Conservation (phyloP, 2,329 filamentous ascomycete species). For the Sporothrix pallida region DNA sequence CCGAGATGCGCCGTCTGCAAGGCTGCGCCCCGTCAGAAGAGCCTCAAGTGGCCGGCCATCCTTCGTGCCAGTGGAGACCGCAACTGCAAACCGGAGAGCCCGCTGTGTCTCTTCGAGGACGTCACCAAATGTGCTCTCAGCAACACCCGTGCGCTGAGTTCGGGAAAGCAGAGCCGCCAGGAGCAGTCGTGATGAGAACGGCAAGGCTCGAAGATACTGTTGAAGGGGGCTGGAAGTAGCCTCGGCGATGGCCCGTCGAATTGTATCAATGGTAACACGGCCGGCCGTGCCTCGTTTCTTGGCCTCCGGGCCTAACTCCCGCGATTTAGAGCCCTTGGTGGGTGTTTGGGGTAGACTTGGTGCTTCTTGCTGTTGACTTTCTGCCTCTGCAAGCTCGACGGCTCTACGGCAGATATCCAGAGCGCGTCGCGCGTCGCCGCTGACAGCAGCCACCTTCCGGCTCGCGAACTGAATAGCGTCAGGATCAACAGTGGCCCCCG, state of each 20-base stretch:
- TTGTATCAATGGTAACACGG: conserved; percentile 87
- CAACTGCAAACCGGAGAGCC: conserved; percentile 66
- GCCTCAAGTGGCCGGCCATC: conserved; percentile 64
- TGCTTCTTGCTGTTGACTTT: conserved; percentile 46
- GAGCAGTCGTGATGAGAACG: conserved; percentile 82
- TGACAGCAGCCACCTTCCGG: conserved; percentile 94
- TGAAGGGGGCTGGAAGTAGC: conserved; percentile 92
- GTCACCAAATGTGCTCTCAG: conserved; percentile 87
- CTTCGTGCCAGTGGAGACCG: conserved; percentile 40
- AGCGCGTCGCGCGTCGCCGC: conserved; percentile 88
- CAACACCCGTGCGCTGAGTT: conserved; percentile 80
- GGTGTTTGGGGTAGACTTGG: conserved; percentile 46
- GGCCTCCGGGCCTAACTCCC: not conserved
- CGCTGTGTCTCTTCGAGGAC: conserved; percentile 84
- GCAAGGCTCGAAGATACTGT: conserved; percentile 81
- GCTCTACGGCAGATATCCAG: conserved; percentile 94
- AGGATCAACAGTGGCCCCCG: conserved; percentile 85
- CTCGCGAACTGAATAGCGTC: conserved; percentile 97
- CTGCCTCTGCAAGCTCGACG: conserved; percentile 89
- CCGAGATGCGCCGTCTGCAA: conserved; percentile 2
- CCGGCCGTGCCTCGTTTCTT: conserved; percentile 50
- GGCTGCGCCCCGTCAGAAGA: conserved; percentile 47
- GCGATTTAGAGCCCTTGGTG: conserved; percentile 38
- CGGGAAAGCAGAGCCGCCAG: conserved; percentile 81
- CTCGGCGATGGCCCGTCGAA: conserved; percentile 94